Conservation (phyloP, 2,329 filamentous ascomycete species). For the Xylariaceae sp. region DNA sequence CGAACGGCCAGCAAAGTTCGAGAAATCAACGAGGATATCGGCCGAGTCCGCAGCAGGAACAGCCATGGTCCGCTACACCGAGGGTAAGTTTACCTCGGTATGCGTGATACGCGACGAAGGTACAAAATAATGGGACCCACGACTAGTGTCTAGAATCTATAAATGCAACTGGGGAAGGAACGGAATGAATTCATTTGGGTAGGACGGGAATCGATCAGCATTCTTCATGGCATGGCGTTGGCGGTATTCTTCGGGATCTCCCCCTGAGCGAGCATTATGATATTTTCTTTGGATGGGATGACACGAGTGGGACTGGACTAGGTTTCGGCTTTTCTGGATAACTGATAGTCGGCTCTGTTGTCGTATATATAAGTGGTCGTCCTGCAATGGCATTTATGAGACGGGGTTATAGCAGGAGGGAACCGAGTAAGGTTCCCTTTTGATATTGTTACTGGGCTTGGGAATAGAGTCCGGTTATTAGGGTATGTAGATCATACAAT, state of each 20-base stretch:
- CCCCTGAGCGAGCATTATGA: constrained; percentile 6
- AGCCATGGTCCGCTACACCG: constrained; percentile 17
- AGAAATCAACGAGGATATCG: background rate
- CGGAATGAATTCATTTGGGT: constrained; percentile 13
- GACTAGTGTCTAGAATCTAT: constrained; percentile 18
- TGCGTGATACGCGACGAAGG: constrained; percentile 17
- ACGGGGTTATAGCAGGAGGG: constrained; percentile 14
- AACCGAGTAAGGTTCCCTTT: background rate
- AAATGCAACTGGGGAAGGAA: background rate
- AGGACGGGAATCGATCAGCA: constrained; percentile 14
- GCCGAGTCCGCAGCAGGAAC: constrained; percentile 22
- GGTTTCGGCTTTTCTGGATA: constrained; percentile 12
- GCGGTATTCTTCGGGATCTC: constrained; percentile 10
- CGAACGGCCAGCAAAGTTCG: constrained; percentile 3
- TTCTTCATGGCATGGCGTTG: constrained; percentile 29
- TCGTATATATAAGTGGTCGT: constrained; percentile 20
- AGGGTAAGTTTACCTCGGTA: constrained; percentile 21
- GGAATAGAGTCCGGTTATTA: no score
- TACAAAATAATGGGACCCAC: background rate
- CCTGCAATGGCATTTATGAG: constrained; percentile 13
- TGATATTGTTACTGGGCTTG: constrained; percentile 7
- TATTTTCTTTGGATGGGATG: constrained; percentile 12
- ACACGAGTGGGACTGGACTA: constrained; percentile 12
- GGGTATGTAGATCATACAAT: constrained; percentile 17
- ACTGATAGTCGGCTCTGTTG: no score